Base-by-base conservation (phyloP, 2,329 filamentous ascomycete species). In the Bipolaris sorokiniana region DNA sequence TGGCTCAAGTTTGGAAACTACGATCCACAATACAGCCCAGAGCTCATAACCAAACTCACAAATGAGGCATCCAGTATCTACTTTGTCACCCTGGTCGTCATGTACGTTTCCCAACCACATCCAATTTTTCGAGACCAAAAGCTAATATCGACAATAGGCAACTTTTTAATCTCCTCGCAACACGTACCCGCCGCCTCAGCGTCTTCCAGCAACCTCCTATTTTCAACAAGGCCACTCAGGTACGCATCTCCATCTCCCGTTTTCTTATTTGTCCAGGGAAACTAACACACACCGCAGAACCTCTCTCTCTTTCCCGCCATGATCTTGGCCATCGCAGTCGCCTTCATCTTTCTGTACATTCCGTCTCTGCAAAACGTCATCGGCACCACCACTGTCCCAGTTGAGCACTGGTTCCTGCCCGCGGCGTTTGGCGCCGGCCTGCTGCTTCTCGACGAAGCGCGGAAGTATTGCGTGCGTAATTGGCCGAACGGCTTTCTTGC, bases 21-120 rank as follows among this genome's bases (percentile, higher is more conserved):
- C 40, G 66, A 69, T 41, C 16, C 61, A 1, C 54, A 67, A 31
- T 74, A 68, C 50, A 67, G 70, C 45, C 22, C 60, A 1, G 66
- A 67, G 15, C 69, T 64, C 31, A 60, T 76, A 28, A 78, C 76
- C 0, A 73, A 78, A 26, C 81, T 84, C 60, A 77, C 89, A 22
- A 88, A 88, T 61, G 81, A 84, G 58, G 89, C 88, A 0, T 88
- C 85, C 36, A 90, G 87, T 15, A 88, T 94, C 58, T 93, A 93
- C 75, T 93, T 93, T 66, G 84, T 92, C 64, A 93, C 88, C 57
- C 79, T 94, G 20, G 90, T 94, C 2, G 87, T 93, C 47, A 91
- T 93, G 89, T 85, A 79, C 73, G 82, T 72, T 28, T 26, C 26
- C 26, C 26, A 10, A 2, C 10, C 9, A 28, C 26, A 28, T 28